Conservation (phyloP, 2,329 filamentous ascomycete genomes). For the Gremmenia infestans region DNA sequence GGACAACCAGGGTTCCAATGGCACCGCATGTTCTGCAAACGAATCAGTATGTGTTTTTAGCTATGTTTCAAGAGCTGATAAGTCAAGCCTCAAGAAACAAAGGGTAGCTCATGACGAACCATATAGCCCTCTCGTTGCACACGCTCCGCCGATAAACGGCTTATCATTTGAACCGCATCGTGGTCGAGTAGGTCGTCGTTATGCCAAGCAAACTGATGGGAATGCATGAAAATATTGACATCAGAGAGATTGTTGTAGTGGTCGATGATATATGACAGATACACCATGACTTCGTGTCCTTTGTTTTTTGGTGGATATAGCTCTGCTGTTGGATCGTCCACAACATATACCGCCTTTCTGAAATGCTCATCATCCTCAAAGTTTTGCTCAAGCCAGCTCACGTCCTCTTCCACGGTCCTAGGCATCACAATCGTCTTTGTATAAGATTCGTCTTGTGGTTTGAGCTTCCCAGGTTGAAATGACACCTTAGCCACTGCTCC, state of each 20-base stretch:
- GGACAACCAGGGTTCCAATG: constrained; percentile 37
- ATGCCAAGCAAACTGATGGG: constrained; percentile 43
- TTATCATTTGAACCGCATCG: constrained; percentile 32
- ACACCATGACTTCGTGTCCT: constrained; percentile 27
- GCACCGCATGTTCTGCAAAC: constrained; percentile 48
- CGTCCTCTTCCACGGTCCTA: constrained; percentile 16
- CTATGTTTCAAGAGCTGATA: too few relatives aligned
- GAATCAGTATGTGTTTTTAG: too few relatives aligned
- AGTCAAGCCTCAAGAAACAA: too few relatives aligned
- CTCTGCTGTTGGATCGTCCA: constrained; percentile 27
- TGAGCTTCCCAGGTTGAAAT: constrained; percentile 9
- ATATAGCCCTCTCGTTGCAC: constrained; percentile 52
- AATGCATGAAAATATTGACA: constrained; percentile 32
- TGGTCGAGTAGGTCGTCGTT: constrained; percentile 23
- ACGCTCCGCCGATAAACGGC: constrained; percentile 20
- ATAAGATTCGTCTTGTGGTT: constrained; percentile 14
- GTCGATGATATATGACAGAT: constrained; percentile 55
- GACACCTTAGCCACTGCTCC: not conserved
- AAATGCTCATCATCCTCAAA: constrained; percentile 13
- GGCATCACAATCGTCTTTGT: constrained; percentile 21
- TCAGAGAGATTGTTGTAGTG: constrained; percentile 49
- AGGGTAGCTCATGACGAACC: not conserved
- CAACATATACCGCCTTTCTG: constrained; percentile 20
- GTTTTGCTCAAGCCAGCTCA: constrained; percentile 20
- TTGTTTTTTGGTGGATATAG: constrained; percentile 49